Evolutionary conservation across 441 rosid genomes (phyloP).

Genomic region (Gossypium schwendimanii): DNA sequence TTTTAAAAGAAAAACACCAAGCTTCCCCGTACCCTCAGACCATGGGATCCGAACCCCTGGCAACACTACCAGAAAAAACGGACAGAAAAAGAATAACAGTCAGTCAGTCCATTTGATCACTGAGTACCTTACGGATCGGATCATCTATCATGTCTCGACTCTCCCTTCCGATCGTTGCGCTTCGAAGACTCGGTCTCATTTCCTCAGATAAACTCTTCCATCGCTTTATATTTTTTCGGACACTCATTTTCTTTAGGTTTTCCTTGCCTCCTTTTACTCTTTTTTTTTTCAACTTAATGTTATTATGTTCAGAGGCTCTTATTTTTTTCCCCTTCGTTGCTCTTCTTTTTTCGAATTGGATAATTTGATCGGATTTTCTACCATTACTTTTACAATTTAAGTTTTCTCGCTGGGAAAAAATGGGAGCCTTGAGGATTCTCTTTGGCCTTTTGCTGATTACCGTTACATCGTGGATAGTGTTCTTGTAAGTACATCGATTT

Average conservation of each 20-base stretch:
- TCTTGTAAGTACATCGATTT: constrained; percentile 62
- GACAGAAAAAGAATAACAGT: background rate
- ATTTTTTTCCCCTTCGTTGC: constrained; percentile 9
- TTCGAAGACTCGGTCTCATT: constrained; percentile 26
- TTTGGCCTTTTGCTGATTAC: constrained; percentile 71
- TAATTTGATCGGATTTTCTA: constrained; percentile 15
- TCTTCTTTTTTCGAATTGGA: constrained; percentile 17
- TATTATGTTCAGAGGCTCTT: constrained; percentile 29
- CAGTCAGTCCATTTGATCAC: constrained; percentile 27
- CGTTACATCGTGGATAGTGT: constrained; percentile 71
- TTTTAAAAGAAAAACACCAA: no score
- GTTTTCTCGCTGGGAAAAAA: constrained; percentile 18
- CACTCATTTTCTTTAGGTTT: constrained; percentile 25
- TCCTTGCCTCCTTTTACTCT: background rate
- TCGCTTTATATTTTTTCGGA: constrained; percentile 16
- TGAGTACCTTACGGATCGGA: constrained; percentile 61
- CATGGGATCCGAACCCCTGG: background rate
- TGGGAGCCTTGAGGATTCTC: constrained; percentile 79
- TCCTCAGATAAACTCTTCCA: constrained; percentile 6
- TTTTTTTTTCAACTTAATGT: constrained; percentile 20
- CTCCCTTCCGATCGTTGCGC: constrained; percentile 22
- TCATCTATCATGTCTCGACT: constrained; percentile 28
- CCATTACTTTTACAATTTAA: constrained; percentile 13
- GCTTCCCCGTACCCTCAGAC: background rate
- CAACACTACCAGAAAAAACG: background rate